Evolutionary conservation across 257 asterid genomes (phyloP).

Genomic region (Solanum medicagineum): DNA sequence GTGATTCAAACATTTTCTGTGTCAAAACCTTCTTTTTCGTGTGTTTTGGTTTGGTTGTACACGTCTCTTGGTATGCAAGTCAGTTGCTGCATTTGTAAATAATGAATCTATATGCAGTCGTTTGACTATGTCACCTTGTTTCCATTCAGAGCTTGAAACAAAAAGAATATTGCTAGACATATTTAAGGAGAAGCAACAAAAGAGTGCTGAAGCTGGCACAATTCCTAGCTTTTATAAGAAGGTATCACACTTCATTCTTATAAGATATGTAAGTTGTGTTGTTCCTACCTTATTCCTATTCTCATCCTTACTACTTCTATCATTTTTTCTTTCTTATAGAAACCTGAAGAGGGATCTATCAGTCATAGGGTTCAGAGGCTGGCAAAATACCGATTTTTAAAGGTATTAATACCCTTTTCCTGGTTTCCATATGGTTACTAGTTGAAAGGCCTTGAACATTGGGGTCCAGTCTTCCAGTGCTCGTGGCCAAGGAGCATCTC

Average conservation of each 20-base stretch:
- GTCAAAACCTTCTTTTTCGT: neutral
- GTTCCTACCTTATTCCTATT: neutral
- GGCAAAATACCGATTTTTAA: conserved; percentile 88
- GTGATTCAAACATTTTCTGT: neutral
- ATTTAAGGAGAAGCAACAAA: conserved; percentile 90
- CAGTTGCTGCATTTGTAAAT: neutral
- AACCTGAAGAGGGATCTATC: conserved; percentile 98
- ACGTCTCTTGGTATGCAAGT: neutral
- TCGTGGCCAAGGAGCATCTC: neutral
- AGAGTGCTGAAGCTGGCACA: conserved; percentile 83
- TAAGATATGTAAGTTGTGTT: neutral
- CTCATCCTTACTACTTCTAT: neutral
- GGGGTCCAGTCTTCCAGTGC: neutral
- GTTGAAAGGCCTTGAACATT: neutral
- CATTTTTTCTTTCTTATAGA: conserved; percentile 26
- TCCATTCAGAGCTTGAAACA: conserved; percentile 77
- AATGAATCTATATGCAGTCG: neutral
- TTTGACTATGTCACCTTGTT: conserved; percentile 6
- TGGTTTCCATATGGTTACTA: neutral
- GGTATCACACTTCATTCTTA: conserved; percentile 18
- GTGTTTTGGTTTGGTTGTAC: neutral
- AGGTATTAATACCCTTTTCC: conserved; percentile 32
- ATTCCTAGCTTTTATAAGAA: conserved; percentile 93
- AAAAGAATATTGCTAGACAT: conserved; percentile 86
- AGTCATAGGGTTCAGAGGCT: conserved; percentile 96